phyloP scores from a whole-genome alignment of 331 rosid species.

The Quercus tomentella region DNA sequence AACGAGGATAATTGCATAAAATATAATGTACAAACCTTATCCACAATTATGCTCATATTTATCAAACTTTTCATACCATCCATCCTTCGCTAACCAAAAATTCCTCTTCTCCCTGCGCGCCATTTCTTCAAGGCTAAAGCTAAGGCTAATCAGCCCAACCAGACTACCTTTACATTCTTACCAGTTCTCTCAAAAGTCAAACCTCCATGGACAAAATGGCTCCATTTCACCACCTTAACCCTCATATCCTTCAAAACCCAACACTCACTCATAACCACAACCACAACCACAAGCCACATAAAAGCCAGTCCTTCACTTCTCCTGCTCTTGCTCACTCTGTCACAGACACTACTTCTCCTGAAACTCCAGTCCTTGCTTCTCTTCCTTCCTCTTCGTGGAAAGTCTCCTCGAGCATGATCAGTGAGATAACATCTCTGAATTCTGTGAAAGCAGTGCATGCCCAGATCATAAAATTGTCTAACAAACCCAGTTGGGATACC shows the following conservation, averaged over 20 bases:
- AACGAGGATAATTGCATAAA: too few species aligned
- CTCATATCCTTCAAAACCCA: slow-evolving; percentile 30
- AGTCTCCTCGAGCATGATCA: slow-evolving; percentile 15
- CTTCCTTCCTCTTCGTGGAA: slow-evolving; percentile 26
- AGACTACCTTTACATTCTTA: slow-evolving; percentile 2
- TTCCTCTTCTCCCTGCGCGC: neutral
- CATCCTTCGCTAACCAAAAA: neutral
- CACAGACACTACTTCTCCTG: neutral
- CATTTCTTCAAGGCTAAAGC: neutral
- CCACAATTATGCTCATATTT: neutral
- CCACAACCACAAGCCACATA: slow-evolving; percentile 20
- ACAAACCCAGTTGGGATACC: slow-evolving; percentile 22
- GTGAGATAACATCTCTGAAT: slow-evolving; percentile 35
- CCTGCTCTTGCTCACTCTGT: slow-evolving; percentile 19
- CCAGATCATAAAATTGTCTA: slow-evolving; percentile 45
- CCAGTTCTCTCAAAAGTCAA: neutral
- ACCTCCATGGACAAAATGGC: slow-evolving; percentile 43
- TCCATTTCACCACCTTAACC: slow-evolving; percentile 29
- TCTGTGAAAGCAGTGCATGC: slow-evolving; percentile 52
- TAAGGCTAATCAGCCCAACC: neutral
- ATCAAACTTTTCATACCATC: neutral
- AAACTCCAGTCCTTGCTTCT: slow-evolving; percentile 20
- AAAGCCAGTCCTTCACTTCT: slow-evolving; percentile 26
- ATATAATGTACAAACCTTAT: slow-evolving; percentile 32
- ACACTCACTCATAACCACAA: neutral